A percentile compares a stretch with the other conserved stretches of the same genome.
phyloP scores from a whole-genome alignment of 805 yeast species.

The Zygosaccharomyces gambellarensis region DNA sequence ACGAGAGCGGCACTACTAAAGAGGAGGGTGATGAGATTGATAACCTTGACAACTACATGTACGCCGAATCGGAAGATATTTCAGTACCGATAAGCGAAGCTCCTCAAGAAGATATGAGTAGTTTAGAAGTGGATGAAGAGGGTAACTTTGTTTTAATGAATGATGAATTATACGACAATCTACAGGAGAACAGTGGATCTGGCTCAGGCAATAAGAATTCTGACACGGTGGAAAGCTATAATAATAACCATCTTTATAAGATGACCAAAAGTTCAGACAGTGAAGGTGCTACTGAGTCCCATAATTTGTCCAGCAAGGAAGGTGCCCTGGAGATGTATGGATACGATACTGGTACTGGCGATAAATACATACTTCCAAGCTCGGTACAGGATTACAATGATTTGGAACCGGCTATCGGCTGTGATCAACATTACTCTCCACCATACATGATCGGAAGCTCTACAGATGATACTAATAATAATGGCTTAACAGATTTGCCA shows the following conservation, averaged over 20 bases:
- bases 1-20: conserved; percentile 11
- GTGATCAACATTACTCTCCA: background rate
- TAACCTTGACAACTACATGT: conserved; percentile 12
- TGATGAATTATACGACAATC: conserved; percentile 6
- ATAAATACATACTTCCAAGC: background rate
- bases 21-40: conserved; percentile 7
- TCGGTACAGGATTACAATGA: background rate
- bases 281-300: background rate
- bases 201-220: conserved; percentile 7
- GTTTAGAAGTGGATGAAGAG: conserved; percentile 21
- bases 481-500: conserved; percentile 8
- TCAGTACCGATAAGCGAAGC: conserved; percentile 18
- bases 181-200: conserved; percentile 3
- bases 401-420: background rate
- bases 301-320: background rate
- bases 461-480: conserved; percentile 1
- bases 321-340: background rate
- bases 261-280: conserved; percentile 7
- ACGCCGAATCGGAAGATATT: conserved; percentile 11
- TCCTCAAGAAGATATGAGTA: conserved; percentile 15
- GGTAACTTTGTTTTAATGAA: conserved; percentile 18
- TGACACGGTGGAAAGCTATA: conserved; percentile 21
- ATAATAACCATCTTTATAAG: conserved; percentile 19
- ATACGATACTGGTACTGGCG: background rate
- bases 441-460: conserved; percentile 3